Base-by-base conservation (phyloP, 2,329 filamentous ascomycete genomes). In the Stachybotrys chartarum region DNA sequence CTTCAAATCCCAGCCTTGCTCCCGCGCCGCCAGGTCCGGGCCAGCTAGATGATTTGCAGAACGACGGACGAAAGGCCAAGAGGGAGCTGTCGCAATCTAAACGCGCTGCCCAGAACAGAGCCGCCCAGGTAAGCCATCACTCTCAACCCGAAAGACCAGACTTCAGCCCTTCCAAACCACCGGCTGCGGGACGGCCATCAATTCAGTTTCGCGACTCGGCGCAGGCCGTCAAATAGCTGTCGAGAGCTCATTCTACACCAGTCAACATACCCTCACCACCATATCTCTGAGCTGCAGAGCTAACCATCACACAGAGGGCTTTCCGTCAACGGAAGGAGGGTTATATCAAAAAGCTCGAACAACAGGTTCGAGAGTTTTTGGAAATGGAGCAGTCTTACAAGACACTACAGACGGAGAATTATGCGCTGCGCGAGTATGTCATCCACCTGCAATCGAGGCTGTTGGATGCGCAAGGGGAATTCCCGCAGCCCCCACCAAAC, bases 291-390 rank as follows among this genome's bases (percentile, higher is more conserved):
- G 8, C 14, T 47, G 7, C 24, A 47, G 50, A 35, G 30, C 68
- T 70, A 61, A 71, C 66, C 46, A 24, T 51, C 45, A 8, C 17
- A 61, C 64, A 99, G 93, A 85, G 94, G 70, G 94, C 94, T 47
- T 99, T 99, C 74, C 90, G 94, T 47, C 92, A 97, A 75, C 88
- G 94, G 59, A 99, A 99, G 70, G 94, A 99, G 73, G 90, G 90
- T 50, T 97, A 99, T 71, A 99, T 99, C 72, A 96, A 96, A 77
- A 95, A 96, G 70, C 82, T 99, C 7, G 94, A 99, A 73, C 88
- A 94, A 68, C 90, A 97, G 69, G 91, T 97, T 53, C 86, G 90
- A 65, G 90, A 94, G 32, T 89, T 85, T 61, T 81, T 84, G 62
- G 80, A 84, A 17, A 83, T 96, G 72, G 88, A 91, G 61, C 82